A percentile compares a stretch with the other conserved stretches of the same genome.
These are phyloP conservation scores for Zygotorulaspora florentina DNA, from an alignment of 805 yeast genomes.

Conservation along the genomic window DNA sequence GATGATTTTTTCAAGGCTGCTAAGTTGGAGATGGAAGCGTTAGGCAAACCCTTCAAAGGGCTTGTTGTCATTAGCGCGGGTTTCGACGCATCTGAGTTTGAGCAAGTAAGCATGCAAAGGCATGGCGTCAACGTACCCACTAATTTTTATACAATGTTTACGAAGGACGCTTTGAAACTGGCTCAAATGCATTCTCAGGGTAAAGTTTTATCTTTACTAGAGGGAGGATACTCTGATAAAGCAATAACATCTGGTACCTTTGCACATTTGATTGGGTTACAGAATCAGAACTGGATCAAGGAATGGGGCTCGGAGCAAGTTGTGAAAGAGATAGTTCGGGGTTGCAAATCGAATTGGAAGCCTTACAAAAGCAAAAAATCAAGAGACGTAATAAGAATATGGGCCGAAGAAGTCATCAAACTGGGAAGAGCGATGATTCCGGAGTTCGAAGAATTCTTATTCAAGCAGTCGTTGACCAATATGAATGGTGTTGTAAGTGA, in stretches of 20 bases:
- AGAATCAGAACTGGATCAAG: constrained; percentile 51
- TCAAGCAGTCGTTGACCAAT: constrained; percentile 10
- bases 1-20: constrained; percentile 55
- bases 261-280: constrained; percentile 71
- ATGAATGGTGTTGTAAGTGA: neutral
- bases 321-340: constrained; percentile 60
- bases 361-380: constrained; percentile 50
- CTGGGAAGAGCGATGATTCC: constrained; percentile 63
- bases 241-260: constrained; percentile 77
- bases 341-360: constrained; percentile 64
- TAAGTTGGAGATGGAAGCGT: constrained; percentile 41
- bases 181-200: constrained; percentile 62
- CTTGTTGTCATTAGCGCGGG: constrained; percentile 79
- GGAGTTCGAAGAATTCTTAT: constrained; percentile 31
- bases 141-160: constrained; percentile 65
- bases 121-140: constrained; percentile 82
- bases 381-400: constrained; percentile 46
- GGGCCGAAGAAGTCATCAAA: constrained; percentile 63
- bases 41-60: constrained; percentile 45
- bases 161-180: constrained; percentile 65
- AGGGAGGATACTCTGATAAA: constrained; percentile 84
- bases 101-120: constrained; percentile 78
- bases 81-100: constrained; percentile 82
- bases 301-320: constrained; percentile 63
- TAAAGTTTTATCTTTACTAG: constrained; percentile 62